A percentile compares a stretch with the other conserved stretches of the same genome.
Evolutionary conservation across 345 rosid genomes (phyloP).

Genomic region (Eucalyptus grandis): DNA sequence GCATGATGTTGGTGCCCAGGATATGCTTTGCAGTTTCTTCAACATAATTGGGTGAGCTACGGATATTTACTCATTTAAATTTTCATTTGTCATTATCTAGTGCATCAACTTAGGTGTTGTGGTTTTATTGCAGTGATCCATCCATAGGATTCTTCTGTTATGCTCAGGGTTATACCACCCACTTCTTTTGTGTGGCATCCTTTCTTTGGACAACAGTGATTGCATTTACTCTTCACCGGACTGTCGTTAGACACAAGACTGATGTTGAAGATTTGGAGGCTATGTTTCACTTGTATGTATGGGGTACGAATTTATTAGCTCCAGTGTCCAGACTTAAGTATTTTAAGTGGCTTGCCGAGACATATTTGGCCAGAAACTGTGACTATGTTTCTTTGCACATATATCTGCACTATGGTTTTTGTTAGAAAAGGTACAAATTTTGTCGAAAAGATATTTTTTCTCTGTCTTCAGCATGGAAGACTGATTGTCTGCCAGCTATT

Average conservation of each 20-base stretch:
- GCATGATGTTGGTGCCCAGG: slow-evolving; percentile 29
- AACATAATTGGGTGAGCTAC: slow-evolving; percentile 65
- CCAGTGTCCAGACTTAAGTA: neutral
- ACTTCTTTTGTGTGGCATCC: slow-evolving; percentile 94
- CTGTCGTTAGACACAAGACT: slow-evolving; percentile 83
- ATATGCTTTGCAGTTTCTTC: slow-evolving; percentile 98
- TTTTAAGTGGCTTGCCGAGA: neutral
- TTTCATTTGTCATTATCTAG: neutral
- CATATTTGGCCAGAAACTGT: neutral
- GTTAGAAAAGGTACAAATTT: neutral
- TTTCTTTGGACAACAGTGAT: slow-evolving; percentile 94
- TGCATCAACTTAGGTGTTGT: neutral
- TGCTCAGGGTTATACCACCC: slow-evolving; percentile 76
- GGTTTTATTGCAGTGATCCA: slow-evolving; percentile 59
- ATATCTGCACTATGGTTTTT: neutral
- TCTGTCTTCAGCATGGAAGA: neutral
- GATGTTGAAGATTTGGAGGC: slow-evolving; percentile 97
- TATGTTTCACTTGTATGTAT: slow-evolving; percentile 89
- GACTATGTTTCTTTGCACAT: neutral
- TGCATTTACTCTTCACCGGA: slow-evolving; percentile 94
- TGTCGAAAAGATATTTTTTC: neutral
- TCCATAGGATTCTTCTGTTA: slow-evolving; percentile 79
- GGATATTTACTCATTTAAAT: neutral
- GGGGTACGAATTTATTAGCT: slow-evolving; percentile 48
- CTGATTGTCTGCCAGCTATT: neutral